A percentile compares a stretch with the other conserved stretches of the same genome.
phyloP scores from a whole-genome alignment of 2,329 filamentous ascomycete genomes.

The Chrysosporium queenslandicum region DNA sequence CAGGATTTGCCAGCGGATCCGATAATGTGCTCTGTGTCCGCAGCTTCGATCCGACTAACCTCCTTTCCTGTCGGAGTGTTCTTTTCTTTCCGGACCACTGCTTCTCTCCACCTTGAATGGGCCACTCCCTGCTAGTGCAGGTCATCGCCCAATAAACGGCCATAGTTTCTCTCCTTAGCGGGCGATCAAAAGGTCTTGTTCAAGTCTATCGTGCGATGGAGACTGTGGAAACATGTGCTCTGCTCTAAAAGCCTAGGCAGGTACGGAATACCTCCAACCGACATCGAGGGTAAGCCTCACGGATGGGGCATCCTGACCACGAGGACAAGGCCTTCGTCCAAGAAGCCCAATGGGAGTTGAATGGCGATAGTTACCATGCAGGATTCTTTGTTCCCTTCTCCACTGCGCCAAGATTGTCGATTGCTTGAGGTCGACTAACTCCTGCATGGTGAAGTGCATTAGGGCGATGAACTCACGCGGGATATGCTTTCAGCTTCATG shows the following conservation, averaged over 20 bases:
- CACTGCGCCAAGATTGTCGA: not conserved
- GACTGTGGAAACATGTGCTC: not conserved
- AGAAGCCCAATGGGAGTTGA: not conserved
- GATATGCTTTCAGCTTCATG: not conserved
- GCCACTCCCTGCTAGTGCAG: not conserved
- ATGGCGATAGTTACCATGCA: not conserved
- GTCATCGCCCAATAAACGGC: not conserved
- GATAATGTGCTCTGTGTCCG: not conserved
- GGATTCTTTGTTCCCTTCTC: not conserved
- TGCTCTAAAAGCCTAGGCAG: not conserved
- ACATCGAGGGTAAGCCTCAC: not conserved
- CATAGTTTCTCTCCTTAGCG: not conserved
- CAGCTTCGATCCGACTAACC: not conserved
- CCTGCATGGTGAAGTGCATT: not conserved
- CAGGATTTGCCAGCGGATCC: too few relatives aligned
- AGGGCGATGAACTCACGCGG: not conserved
- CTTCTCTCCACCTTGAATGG: not conserved
- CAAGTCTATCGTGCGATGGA: not conserved
- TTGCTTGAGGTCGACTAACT: not conserved
- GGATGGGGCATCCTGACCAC: too few relatives aligned
- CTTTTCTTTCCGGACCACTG: not conserved
- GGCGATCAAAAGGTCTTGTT: not conserved
- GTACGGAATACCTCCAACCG: not conserved
- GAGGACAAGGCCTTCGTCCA: not conserved
- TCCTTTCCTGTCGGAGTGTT: not conserved